Conservation (phyloP, 768 basidiomycete species). For the Suillus tomentosus region DNA sequence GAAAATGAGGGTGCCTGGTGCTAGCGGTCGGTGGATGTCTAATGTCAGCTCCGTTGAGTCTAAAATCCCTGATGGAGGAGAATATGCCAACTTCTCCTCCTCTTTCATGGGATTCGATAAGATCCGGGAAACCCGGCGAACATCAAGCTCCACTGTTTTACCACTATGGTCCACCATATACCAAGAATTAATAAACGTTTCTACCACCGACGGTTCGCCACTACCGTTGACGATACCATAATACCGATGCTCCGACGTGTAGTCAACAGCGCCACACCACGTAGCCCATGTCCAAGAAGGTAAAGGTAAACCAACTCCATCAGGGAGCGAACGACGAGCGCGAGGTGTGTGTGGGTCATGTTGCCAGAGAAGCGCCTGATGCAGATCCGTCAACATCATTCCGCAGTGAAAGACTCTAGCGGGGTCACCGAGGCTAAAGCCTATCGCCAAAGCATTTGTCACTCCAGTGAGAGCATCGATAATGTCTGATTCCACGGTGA, state of each 20-base stretch:
- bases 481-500: not conserved
- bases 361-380: conserved; percentile 26
- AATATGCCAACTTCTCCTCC: not conserved
- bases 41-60: not conserved
- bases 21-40: not conserved
- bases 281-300: conserved; percentile 32
- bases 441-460: not conserved
- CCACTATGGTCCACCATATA: conserved; percentile 19
- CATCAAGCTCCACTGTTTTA: conserved; percentile 18
- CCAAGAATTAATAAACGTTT: conserved; percentile 24
- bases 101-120: conserved; percentile 2
- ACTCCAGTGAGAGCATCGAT: not conserved
- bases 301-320: conserved; percentile 2
- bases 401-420: not conserved
- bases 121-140: not conserved
- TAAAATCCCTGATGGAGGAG: not conserved
- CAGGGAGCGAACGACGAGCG: conserved; percentile 13
- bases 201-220: conserved; percentile 15
- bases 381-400: conserved; percentile 13
- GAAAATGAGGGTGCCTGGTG: conserved; percentile 4
- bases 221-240: not conserved
- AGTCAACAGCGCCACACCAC: conserved; percentile 22
- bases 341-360: conserved; percentile 17
- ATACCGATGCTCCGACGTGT: not conserved
- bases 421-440: not conserved